Evolutionary conservation across 306 rosid species (phyloP), one percentile per base, ranked within the genome.

Genomic region (Oxytropis ochrocephala): DNA sequence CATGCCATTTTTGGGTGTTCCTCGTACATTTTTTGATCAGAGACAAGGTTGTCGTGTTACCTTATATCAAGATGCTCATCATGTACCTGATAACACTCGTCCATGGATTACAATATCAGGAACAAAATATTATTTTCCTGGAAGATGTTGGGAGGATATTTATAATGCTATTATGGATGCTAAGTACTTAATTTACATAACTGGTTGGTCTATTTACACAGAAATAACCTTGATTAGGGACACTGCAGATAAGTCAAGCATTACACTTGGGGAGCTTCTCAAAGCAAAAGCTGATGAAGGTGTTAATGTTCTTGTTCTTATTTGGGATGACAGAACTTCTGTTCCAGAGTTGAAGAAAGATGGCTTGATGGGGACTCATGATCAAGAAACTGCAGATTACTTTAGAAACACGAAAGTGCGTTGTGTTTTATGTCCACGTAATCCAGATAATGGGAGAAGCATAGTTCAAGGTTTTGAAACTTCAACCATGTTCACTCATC

Each of bases 41-140:
- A 87, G 92, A 78, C 58, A 74, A 39, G 87, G 90, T 63, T 90
- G 96, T 52, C 73, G 4, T 33, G 87, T 91, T 30, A 82, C 96
- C 10, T 78, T 90, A 1, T 94, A 94, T 80, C 96, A 90, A 72
- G 99, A 90, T 73, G 96, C 95, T 5, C 96, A 94, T 5, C 96
- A 94, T 64, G 81, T 78, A 7, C 68, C 60, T 3, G 24, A 47
- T 13, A 7, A 14, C 14, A 6, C 8, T 4, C 13, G 16, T 7
- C 69, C 84, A 0, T 21, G 5, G 4, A 73, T 81, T 12, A 8
- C 29, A 5, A 4, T 77, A 12, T 27, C 85, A 1, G 52, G 43
- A 2, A 81, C 55, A 17, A 36, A 18, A 44, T 6, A 16, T 6
- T 82, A 79, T 73, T 5, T 70, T 35, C 84, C 74, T 27, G 27